Evolutionary conservation across 1,139 yeast species (phyloP), one percentile per base, ranked within the genome.

Genomic region (Sugiyamaella japonica): DNA sequence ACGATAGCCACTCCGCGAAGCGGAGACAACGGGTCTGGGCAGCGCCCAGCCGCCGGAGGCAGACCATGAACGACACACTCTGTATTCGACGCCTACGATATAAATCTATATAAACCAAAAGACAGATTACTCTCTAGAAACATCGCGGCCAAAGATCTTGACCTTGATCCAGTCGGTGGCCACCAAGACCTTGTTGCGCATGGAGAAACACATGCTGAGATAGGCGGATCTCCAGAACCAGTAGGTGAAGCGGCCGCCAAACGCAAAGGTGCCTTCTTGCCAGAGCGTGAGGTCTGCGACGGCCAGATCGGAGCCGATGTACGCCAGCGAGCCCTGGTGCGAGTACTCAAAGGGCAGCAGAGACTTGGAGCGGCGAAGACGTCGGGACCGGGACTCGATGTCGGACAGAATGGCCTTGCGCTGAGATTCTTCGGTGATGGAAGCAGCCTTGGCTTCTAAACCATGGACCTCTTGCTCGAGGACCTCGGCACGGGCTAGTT

Each of bases 181-280:
- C 57, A 90, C 95, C 70, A 89, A 79, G 61, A 89, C 77, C 79
- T 89, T 91, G 78, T 88, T 89, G 76, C 90, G 85, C 67, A 86
- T 84, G 52, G 95, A 84, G 72, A 91, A 84, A 75, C 95, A 87
- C 97, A 90, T 90, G 73, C 89, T 84, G 64, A 91, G 81, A 74
- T 91, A 90, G 48, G 96, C 95, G 38, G 91, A 85, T 76, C 96
- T 85, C 97, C 97, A 91, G 81, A 91, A 85, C 72, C 88, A 78
- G 78, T 85, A 90, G 49, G 97, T 89, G 70, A 88, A 77, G 43
- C 88, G 80, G 66, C 97, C 97, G 59, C 95, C 95, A 51, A 90
- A 76, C 37, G 91, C 83, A 66, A 86, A 85, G 61, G 89, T 85
- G 81, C 89, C 85, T 67, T 86, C 90, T 63, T 95, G 95, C 86